Evolutionary conservation across 2,329 filamentous ascomycete species (phyloP).

Genomic region (Aspergillus aculeatinus): DNA sequence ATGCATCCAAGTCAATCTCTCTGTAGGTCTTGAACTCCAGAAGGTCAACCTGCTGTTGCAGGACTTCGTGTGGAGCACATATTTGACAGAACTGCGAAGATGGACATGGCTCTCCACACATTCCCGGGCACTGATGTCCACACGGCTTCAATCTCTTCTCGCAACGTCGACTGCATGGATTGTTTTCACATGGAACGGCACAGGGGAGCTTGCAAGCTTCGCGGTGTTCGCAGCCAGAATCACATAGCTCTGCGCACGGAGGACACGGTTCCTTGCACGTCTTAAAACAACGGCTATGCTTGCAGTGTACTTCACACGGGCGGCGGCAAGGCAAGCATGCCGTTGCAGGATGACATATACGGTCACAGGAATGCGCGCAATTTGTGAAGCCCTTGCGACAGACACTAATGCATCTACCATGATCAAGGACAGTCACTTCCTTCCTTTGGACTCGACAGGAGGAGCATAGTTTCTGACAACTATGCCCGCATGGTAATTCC

Average conservation of each 20-base stretch:
- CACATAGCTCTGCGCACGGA: constrained; percentile 18
- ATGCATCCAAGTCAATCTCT: constrained; percentile 11
- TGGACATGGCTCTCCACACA: constrained; percentile 21
- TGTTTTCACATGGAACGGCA: constrained; percentile 17
- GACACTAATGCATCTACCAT: constrained; percentile 3
- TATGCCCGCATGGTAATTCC: constrained; percentile 4
- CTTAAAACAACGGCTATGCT: constrained; percentile 12
- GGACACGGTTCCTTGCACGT: constrained; percentile 17
- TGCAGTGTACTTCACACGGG: constrained; percentile 14
- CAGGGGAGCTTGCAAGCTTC: constrained; percentile 18
- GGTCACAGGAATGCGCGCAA: constrained; percentile 4
- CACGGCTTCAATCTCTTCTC: constrained; percentile 12
- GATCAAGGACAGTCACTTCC: not conserved
- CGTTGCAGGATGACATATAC: not conserved
- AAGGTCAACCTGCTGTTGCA: constrained; percentile 5
- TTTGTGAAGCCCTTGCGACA: constrained; percentile 5
- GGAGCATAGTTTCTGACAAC: constrained; percentile 5
- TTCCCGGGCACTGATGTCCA: constrained; percentile 19
- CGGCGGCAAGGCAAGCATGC: constrained; percentile 2
- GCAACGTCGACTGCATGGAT: constrained; percentile 18
- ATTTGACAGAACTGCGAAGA: constrained; percentile 7
- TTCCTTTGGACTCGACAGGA: not conserved
- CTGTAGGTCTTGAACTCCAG: constrained; percentile 8
- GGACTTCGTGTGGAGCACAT: constrained; percentile 5
- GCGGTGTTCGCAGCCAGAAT: constrained; percentile 16